phyloP scores from a whole-genome alignment of 805 yeast species.

The Lipomyces lipofer region DNA sequence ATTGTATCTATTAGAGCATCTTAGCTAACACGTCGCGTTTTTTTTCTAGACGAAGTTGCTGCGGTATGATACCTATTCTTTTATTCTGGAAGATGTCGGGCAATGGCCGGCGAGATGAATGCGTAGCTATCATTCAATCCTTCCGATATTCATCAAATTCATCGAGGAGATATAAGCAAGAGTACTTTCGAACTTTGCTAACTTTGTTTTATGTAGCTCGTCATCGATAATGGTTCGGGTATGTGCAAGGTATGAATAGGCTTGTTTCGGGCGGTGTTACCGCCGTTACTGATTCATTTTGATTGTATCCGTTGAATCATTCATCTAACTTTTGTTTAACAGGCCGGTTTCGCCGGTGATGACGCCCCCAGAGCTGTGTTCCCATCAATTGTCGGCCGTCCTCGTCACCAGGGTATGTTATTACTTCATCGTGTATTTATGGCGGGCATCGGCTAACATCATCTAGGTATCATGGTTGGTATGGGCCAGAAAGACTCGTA shows the following conservation, averaged over 20 bases:
- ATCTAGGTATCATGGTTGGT: slow-evolving; percentile 59
- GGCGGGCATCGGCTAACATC: background rate
- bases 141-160: too few relatives aligned
- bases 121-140: too few relatives aligned
- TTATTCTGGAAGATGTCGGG: background rate
- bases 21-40: too few relatives aligned
- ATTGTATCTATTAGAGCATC: too few relatives aligned
- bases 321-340: background rate
- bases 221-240: slow-evolving; percentile 99
- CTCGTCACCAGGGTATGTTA: slow-evolving; percentile 97
- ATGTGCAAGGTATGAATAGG: slow-evolving; percentile 73
- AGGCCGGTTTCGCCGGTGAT: slow-evolving; percentile 99
- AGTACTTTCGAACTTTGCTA: too few relatives aligned
- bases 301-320: background rate
- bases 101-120: too few relatives aligned
- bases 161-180: too few relatives aligned
- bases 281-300: background rate
- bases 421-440: background rate
- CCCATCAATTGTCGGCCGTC: slow-evolving; percentile 99
- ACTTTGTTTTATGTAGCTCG: slow-evolving; percentile 62
- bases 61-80: slow-evolving; percentile 43
- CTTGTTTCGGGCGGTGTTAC: background rate
- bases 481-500: slow-evolving; percentile 99
- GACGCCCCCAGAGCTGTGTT: slow-evolving; percentile 99
- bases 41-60: slow-evolving; percentile 48